A percentile compares a stretch with the other conserved stretches of the same genome.
Conservation (phyloP, 2,329 filamentous ascomycete species). For the Venturia asperata region DNA sequence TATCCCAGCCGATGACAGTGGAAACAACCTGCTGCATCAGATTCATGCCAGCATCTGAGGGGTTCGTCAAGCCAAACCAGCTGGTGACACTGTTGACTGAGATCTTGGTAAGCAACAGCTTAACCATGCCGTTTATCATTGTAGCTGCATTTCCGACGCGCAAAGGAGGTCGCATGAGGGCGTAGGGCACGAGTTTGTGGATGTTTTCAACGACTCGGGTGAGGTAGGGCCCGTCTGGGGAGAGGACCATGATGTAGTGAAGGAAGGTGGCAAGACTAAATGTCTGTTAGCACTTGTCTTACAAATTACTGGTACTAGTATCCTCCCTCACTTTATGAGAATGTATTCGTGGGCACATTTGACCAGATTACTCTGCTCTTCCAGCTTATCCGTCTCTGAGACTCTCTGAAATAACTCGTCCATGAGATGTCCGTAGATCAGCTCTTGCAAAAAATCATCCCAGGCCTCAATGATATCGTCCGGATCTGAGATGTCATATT, state of each 20-base stretch:
- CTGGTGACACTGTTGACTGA: conserved; percentile 68
- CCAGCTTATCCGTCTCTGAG: conserved; percentile 54
- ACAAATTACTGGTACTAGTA: too few species aligned
- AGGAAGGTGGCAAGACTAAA: conserved; percentile 63
- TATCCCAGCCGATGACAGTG: conserved; percentile 66
- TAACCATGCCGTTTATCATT: conserved; percentile 72
- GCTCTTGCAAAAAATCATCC: conserved; percentile 57
- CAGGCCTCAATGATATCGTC: conserved; percentile 57
- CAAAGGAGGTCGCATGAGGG: conserved; percentile 64
- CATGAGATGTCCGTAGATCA: conserved; percentile 62
- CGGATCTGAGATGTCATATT: conserved; percentile 54
- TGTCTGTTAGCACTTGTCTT: neutral
- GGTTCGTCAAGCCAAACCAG: conserved; percentile 67
- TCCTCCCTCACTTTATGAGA: conserved; percentile 56
- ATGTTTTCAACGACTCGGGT: conserved; percentile 63
- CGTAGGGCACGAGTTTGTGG: conserved; percentile 65
- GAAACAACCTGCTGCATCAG: conserved; percentile 70
- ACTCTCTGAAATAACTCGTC: conserved; percentile 58
- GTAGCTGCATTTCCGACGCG: conserved; percentile 71
- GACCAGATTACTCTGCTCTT: conserved; percentile 55
- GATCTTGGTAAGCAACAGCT: conserved; percentile 67
- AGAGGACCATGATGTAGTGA: conserved; percentile 65
- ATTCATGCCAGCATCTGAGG: conserved; percentile 73
- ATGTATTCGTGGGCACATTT: conserved; percentile 60
- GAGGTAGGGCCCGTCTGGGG: conserved; percentile 67